Percentiles rank a stretch among this genome's conserved stretches.
These are phyloP conservation scores for Amaranthus cruentus DNA, from an alignment of 148 eudicot genomes.

Conservation along the genomic window DNA sequence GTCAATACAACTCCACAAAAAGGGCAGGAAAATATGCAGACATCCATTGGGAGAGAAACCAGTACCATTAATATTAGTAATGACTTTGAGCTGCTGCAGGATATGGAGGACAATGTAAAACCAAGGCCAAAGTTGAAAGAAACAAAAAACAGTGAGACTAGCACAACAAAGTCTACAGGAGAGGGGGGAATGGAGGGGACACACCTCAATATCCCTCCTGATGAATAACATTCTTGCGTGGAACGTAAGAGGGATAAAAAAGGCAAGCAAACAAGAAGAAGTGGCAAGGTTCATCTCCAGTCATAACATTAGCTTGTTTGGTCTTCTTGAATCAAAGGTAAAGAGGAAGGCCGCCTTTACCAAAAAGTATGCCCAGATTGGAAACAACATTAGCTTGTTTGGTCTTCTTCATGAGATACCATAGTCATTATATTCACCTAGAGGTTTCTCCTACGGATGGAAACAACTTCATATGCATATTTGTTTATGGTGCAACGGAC, in stretches of 20 bases:
- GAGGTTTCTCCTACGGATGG: neutral
- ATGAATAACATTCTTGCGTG: neutral
- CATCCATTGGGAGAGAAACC: too few species aligned
- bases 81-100: too few species aligned
- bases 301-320: neutral
- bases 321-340: neutral
- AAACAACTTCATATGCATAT: neutral
- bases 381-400: neutral
- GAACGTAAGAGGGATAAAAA: neutral
- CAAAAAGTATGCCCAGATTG: neutral
- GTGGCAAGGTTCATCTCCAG: neutral
- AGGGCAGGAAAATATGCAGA: too few species aligned
- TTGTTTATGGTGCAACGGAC: neutral
- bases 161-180: too few species aligned
- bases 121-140: too few species aligned
- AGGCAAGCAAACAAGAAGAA: neutral
- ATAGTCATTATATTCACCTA: neutral
- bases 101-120: too few species aligned
- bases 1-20: too few species aligned
- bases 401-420: too few species aligned
- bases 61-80: too few species aligned
- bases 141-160: too few species aligned
- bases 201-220: too few species aligned
- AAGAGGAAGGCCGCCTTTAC: neutral
- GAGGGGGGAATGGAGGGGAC: too few species aligned